Base-by-base conservation (phyloP, 2,329 filamentous ascomycete genomes). In the Pleoardoris graminearum region DNA sequence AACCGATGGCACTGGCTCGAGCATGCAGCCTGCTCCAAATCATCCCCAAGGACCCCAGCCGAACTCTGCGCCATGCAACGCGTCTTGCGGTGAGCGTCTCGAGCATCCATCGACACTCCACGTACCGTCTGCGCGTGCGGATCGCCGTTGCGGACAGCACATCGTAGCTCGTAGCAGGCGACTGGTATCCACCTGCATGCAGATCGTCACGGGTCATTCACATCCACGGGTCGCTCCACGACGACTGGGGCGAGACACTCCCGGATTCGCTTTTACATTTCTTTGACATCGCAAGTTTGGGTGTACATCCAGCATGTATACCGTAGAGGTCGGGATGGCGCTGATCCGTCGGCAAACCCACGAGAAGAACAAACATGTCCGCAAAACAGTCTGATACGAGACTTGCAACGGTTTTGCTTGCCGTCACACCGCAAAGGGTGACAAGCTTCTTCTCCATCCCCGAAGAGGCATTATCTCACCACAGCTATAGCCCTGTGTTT, bases 71-170 rank as follows among this genome's bases (percentile, higher is more conserved):
- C n/a, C n/a, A n/a, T 14, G 8, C 4, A 14, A 43, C 8, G 29
- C 36, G 19, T 54, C 41, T 44, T 54, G 51, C 51, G 47, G 51
- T 50, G 47, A 54, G 46, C 42, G 35, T 16, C 42, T 36, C 10
- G 22, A 35, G 37, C 17, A 8, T 19, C 4, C 25, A 17, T 27
- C 7, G 12, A 22, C 16, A 32, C 25, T 17, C 21, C 33, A 35
- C 17, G 19, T 29, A 17, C 35, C 45, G 35, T 33, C 30, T n/a
- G 10, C 19, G 21, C 43, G 7, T 37, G 38, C 36, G 33, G 33
- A 42, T 42, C 38, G 29, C 23, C 38, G 7, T 7, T 48, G n/a
- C n/a, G n/a, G n/a, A n/a, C n/a, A n/a, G n/a, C n/a, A n/a, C n/a
- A n/a, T n/a, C n/a, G n/a, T n/a, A n/a, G n/a, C n/a, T n/a, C n/a